These are phyloP conservation scores for Eucalyptus sp. DNA, from an alignment of 345 rosid species.

Conservation along the genomic window DNA sequence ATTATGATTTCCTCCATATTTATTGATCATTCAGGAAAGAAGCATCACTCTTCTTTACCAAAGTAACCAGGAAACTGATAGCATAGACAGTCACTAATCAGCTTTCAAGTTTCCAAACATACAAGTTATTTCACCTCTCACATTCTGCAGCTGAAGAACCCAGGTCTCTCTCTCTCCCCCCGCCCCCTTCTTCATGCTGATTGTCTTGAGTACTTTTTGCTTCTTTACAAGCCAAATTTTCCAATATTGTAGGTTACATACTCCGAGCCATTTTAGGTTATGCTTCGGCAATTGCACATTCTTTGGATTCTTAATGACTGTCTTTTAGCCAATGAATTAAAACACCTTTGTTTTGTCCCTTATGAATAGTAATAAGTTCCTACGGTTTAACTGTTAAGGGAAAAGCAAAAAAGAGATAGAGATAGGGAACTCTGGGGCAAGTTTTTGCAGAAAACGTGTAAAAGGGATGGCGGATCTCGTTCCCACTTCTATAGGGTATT, in stretches of 20 bases:
- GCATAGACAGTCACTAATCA: background rate
- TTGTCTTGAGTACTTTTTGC: background rate
- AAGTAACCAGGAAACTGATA: background rate
- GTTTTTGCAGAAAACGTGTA: background rate
- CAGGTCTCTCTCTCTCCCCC: background rate
- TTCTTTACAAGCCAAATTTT: background rate
- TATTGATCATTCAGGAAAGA: background rate
- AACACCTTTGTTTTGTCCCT: background rate
- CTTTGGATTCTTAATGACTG: background rate
- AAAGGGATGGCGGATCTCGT: background rate
- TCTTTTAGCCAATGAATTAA: background rate
- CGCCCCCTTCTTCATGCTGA: background rate
- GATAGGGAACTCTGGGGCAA: background rate
- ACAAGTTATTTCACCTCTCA: background rate
- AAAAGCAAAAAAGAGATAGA: background rate
- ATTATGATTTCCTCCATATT: background rate
- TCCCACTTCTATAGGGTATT: background rate
- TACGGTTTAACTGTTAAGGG: background rate
- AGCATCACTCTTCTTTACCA: background rate
- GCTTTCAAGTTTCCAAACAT: background rate
- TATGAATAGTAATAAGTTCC: background rate
- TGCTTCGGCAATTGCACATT: background rate
- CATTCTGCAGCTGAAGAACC: background rate
- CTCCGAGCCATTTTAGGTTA: background rate
- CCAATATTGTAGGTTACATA: background rate